phyloP scores from a whole-genome alignment of 2,329 filamentous ascomycete species.

The Cladosporium sp. region DNA sequence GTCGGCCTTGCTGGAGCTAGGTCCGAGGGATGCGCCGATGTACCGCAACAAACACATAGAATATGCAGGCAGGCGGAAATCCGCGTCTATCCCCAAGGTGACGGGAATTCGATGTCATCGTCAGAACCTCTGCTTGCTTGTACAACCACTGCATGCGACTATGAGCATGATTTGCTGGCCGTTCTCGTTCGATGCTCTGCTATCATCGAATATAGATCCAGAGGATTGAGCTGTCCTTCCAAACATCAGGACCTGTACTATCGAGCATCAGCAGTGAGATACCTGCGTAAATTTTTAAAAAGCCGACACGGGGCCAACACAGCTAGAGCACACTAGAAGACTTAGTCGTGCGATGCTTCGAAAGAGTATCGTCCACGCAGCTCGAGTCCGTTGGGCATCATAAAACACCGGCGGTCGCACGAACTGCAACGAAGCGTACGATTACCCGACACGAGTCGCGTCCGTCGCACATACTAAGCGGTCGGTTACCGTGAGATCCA shows the following conservation, averaged over 20 bases:
- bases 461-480: not conserved
- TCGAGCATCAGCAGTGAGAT: not conserved
- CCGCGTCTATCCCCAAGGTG: not conserved
- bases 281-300: no score
- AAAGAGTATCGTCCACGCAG: not conserved
- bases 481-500: not conserved
- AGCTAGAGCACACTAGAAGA: not conserved
- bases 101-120: not conserved
- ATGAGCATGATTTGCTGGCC: not conserved
- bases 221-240: not conserved
- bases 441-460: not conserved
- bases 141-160: not conserved
- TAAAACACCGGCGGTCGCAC: not conserved
- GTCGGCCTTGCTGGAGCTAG: not conserved
- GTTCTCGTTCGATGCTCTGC: not conserved
- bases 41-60: not conserved
- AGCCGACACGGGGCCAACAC: not conserved
- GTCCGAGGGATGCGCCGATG: not conserved
- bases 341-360: not conserved
- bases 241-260: not conserved
- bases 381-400: not conserved
- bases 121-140: not conserved
- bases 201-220: not conserved
- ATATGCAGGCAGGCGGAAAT: not conserved
- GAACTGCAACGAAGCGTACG: not conserved